A percentile compares a stretch with the other conserved stretches of the same genome.
phyloP scores from a whole-genome alignment of 495 filamentous ascomycete species.

The Chaetomium cochliodes region DNA sequence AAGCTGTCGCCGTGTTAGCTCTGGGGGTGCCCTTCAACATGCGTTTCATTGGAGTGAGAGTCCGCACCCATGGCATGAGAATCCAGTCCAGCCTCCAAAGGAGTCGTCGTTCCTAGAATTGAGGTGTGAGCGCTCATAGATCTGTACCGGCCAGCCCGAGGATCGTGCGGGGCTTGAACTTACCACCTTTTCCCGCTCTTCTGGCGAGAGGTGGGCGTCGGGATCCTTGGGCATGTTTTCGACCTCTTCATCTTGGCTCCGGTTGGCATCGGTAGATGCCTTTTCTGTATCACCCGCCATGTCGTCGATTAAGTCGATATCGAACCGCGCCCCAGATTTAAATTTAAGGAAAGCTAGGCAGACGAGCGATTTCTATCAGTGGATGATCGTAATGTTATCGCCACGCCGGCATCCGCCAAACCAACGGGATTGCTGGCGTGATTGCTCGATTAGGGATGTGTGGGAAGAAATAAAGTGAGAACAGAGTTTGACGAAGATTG shows the following conservation, averaged over 20 bases:
- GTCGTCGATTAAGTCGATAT: constrained; percentile 25
- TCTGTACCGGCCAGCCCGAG: neutral
- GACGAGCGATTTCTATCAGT: constrained; percentile 14
- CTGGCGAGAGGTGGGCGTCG: constrained; percentile 64
- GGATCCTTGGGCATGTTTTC: constrained; percentile 51
- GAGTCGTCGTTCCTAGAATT: constrained; percentile 60
- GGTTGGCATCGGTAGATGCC: constrained; percentile 34
- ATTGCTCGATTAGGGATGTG: neutral
- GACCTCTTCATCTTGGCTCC: constrained; percentile 31
- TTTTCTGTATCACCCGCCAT: constrained; percentile 35
- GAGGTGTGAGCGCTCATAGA: constrained; percentile 4
- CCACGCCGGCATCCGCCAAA: neutral
- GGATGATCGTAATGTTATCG: neutral
- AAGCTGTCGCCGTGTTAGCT: constrained; percentile 45
- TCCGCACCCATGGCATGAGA: constrained; percentile 69
- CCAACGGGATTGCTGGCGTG: neutral
- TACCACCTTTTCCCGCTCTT: constrained; percentile 67
- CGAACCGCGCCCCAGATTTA: constrained; percentile 15
- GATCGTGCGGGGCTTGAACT: constrained; percentile 24
- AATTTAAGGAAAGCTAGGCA: constrained; percentile 17
- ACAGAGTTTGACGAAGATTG: neutral
- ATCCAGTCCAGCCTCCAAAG: constrained; percentile 68
- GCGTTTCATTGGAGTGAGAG: too few species aligned
- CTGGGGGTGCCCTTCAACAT: neutral
- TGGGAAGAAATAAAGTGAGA: neutral